A percentile compares a stretch with the other conserved stretches of the same genome.
phyloP scores from a whole-genome alignment of 2,329 filamentous ascomycete genomes.

The Fusarium pseudograminearum region DNA sequence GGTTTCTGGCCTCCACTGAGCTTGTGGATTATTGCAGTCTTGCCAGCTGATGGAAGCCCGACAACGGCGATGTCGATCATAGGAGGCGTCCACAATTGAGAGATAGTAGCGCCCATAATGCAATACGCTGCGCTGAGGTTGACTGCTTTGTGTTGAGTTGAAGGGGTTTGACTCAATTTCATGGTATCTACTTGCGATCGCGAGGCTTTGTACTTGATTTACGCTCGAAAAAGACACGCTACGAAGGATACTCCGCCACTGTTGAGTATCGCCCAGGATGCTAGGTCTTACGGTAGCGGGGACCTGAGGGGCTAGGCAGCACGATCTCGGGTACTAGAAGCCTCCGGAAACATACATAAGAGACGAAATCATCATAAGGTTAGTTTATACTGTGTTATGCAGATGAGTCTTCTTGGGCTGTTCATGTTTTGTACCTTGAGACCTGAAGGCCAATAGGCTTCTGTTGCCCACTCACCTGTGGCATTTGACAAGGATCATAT shows the following conservation, averaged over 20 bases:
- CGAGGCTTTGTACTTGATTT: background rate
- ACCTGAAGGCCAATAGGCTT: too few relatives aligned
- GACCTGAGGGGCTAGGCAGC: background rate
- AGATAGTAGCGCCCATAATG: slow-evolving; percentile 6
- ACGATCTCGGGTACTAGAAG: background rate
- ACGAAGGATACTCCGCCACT: background rate
- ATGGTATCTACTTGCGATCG: background rate
- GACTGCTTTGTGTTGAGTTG: background rate
- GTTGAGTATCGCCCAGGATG: background rate
- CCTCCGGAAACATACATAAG: background rate
- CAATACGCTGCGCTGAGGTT: too few relatives aligned
- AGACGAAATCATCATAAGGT: background rate
- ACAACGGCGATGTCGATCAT: background rate
- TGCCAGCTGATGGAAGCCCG: background rate
- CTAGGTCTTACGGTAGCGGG: background rate
- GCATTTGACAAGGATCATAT: background rate
- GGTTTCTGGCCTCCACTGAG: background rate
- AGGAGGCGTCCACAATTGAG: background rate
- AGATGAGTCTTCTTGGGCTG: background rate
- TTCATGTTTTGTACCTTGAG: background rate
- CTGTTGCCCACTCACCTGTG: background rate
- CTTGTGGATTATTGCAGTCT: background rate
- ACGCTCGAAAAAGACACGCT: background rate
- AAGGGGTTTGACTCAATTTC: rapidly evolving
- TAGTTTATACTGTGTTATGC: background rate